phyloP scores from a whole-genome alignment of 1,139 yeast species.

The Candida tunisiensis region DNA sequence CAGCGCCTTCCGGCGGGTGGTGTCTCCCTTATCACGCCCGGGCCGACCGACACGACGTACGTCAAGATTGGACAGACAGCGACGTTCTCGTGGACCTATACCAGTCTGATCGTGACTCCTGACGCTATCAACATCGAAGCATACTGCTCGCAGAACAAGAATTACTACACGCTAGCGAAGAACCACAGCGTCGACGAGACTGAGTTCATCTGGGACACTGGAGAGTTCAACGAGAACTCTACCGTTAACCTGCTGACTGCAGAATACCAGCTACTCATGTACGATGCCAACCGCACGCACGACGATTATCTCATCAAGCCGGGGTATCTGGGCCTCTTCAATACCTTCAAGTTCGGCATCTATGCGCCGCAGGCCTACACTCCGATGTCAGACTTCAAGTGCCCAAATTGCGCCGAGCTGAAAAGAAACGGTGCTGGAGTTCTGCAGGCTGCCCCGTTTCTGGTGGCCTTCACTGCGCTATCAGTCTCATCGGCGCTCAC shows the following conservation, averaged over 20 bases:
- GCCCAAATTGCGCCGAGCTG: background rate
- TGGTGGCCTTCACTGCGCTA: no score
- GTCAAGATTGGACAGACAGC: conserved; percentile 23
- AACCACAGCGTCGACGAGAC: conserved; percentile 17
- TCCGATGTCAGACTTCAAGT: conserved; percentile 5
- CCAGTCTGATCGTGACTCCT: conserved; percentile 20
- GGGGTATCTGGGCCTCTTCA: no score
- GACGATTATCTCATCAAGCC: no score
- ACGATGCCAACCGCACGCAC: conserved; percentile 13
- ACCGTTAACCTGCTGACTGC: conserved; percentile 17
- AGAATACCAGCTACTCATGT: conserved; percentile 19
- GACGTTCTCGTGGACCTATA: conserved; percentile 24
- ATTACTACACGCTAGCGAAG: conserved; percentile 20
- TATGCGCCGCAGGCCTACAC: conserved; percentile 21
- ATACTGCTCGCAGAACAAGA: conserved; percentile 18
- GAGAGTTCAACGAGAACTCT: conserved; percentile 11
- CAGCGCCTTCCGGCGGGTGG: conserved; percentile 22
- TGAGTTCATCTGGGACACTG: conserved; percentile 22
- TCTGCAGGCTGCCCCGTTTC: no score
- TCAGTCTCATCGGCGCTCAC: no score
- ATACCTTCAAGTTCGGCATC: conserved; percentile 20
- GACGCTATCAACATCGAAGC: conserved; percentile 21
- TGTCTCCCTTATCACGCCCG: conserved; percentile 18
- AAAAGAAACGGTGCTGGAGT: no score
- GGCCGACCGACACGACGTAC: conserved; percentile 19